Evolutionary conservation across 2,329 filamentous ascomycete species (phyloP), one percentile per base, ranked within the genome.

Genomic region (Fusarium goolgardi): DNA sequence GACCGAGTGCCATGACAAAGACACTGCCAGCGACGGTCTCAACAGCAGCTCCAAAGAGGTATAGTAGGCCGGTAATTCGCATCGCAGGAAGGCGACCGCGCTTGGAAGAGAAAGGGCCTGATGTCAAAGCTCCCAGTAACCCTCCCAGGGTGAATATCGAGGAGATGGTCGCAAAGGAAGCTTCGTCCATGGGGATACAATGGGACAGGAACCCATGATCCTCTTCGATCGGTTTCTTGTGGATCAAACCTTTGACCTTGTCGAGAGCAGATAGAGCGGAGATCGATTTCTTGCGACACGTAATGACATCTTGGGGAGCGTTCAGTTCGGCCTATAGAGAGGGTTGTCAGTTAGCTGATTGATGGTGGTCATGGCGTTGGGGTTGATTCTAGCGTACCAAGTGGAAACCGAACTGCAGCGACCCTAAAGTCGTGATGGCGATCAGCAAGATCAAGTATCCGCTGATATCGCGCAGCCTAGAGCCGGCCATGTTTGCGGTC

Each of bases 401-500:
- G 79, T 98, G 95, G 80, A 93, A 97, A 66, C 96, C 96, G 77
- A 97, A 99, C 75, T 97, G 93, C 44, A 98, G 86, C 3, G 96
- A 93, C 1, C 95, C 96, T 20, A 97, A 81, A 0, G 94, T 96
- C 43, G 92, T 88, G 61, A 94, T 84, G 63, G 89, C 81, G 56
- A 98, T 86, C 46, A 96, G 81, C 75, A 93, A 87, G 74, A 96
- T 76, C 72, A 98, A 88, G 79, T 93, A 97, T 7, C 88, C 83
- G 35, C 93, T 96, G 56, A 94, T 82, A 72, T 84, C 80, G 66
- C 77, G 77, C 54, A 82, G 66, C 63, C 69, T 67, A 34, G 78
- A 45, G 23, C 65, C 73, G 34, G 78, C 71, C 78, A 80, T 81
- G 4, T 40, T 74, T 43, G 35, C 46, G 43, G 37, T 60, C 32